These are phyloP conservation scores for Phytopythium delawarense DNA, from an alignment of 352 stramenopile genomes.

Conservation along the genomic window DNA sequence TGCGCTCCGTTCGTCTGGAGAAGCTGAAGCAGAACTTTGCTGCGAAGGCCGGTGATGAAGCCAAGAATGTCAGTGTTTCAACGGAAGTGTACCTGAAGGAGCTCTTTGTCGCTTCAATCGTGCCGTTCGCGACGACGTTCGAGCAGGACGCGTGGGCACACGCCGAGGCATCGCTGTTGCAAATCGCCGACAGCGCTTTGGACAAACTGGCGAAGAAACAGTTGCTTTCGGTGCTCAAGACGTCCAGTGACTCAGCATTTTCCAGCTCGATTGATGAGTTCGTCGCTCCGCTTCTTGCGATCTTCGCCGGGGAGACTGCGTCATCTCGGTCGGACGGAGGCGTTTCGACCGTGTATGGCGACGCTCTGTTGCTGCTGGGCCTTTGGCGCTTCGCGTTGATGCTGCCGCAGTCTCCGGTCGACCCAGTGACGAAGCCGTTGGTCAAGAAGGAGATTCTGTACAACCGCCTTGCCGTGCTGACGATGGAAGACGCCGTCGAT, in stretches of 20 bases:
- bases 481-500: constrained; percentile 55
- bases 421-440: constrained; percentile 92
- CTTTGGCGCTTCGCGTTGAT: constrained; percentile 92
- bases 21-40: constrained; percentile 51
- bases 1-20: constrained; percentile 40
- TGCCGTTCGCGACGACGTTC: constrained; percentile 56
- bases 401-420: constrained; percentile 92
- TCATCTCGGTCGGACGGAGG: not conserved
- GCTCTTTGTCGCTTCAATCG: constrained; percentile 43
- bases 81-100: constrained; percentile 34
- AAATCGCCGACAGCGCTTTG: constrained; percentile 15
- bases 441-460: constrained; percentile 93
- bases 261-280: constrained; percentile 28
- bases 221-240: constrained; percentile 25
- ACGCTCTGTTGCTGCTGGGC: constrained; percentile 90
- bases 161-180: constrained; percentile 18
- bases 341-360: constrained; percentile 28
- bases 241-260: constrained; percentile 36
- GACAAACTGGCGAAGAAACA: constrained; percentile 12
- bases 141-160: constrained; percentile 15
- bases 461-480: constrained; percentile 73
- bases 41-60: constrained; percentile 11
- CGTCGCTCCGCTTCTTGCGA: constrained; percentile 29
- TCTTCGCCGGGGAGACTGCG: constrained; percentile 27
- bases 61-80: constrained; percentile 13